These are phyloP conservation scores for Paramecium pentaurelia DNA, from an alignment of 73 alveolate genomes.

Conservation along the genomic window DNA sequence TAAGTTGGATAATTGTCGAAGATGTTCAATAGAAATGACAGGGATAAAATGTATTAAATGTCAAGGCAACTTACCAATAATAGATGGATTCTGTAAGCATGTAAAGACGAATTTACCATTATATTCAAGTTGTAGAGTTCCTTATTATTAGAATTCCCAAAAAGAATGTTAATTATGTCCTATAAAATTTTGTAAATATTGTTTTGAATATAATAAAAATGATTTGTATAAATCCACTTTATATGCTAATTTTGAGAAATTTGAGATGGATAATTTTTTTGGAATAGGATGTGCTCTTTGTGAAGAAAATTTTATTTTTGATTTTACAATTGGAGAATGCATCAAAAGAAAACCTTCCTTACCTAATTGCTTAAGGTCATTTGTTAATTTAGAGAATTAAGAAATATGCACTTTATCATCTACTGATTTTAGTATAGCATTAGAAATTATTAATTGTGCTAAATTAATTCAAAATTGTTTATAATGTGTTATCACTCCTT, in stretches of 20 bases:
- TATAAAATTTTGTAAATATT: not conserved
- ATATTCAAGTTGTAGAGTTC: not conserved
- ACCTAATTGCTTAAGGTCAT: not conserved
- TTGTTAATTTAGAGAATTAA: not conserved
- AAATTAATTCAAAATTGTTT: not conserved
- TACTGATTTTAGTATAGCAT: not conserved
- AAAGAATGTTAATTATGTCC: not conserved
- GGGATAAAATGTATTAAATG: too few species aligned
- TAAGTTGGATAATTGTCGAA: not conserved
- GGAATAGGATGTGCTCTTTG: not conserved
- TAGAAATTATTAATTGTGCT: not conserved
- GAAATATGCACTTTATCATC: not conserved
- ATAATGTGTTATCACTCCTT: not conserved
- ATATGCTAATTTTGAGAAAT: not conserved
- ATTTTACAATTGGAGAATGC: not conserved
- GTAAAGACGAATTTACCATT: not conserved
- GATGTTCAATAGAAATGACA: not conserved
- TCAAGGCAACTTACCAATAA: too few species aligned
- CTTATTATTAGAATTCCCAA: not conserved
- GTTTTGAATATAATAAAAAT: not conserved
- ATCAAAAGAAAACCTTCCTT: not conserved
- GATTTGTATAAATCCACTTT: not conserved
- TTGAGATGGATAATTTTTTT: not conserved
- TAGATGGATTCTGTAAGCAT: not conserved
- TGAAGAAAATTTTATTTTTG: not conserved